phyloP scores from a whole-genome alignment of 805 yeast genomes.

The Starmerella vaccinii region DNA sequence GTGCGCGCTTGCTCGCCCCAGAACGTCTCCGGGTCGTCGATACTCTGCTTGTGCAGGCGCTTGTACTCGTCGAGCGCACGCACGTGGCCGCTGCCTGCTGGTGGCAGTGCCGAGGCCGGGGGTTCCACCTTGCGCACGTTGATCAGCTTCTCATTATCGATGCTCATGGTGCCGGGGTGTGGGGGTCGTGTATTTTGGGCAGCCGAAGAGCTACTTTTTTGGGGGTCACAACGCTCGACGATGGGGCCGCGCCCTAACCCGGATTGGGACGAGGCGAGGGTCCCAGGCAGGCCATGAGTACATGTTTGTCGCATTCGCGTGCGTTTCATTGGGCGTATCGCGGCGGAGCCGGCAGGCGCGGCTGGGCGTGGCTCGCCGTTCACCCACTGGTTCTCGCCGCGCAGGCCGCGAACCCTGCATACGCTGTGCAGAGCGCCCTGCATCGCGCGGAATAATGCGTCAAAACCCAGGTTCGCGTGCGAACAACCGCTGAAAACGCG shows the following conservation, averaged over 20 bases:
- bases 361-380: too few species aligned
- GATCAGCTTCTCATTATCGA: slow-evolving; percentile 27
- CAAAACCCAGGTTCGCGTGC: too few species aligned
- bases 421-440: neutral
- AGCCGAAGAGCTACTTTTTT: neutral
- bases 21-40: slow-evolving; percentile 68
- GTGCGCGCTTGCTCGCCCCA: slow-evolving; percentile 69
- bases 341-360: neutral
- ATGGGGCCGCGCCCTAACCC: slow-evolving; percentile 5
- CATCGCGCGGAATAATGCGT: too few species aligned
- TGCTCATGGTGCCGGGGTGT: slow-evolving; percentile 12
- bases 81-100: slow-evolving; percentile 33
- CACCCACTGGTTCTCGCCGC: too few species aligned
- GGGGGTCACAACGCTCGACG: slow-evolving; percentile 3
- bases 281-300: neutral
- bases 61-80: slow-evolving; percentile 57
- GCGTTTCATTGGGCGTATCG: slow-evolving; percentile 1
- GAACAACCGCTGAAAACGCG: too few species aligned
- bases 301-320: neutral
- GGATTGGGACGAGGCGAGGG: slow-evolving; percentile 3
- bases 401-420: neutral
- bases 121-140: slow-evolving; percentile 25
- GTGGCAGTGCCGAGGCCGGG: slow-evolving; percentile 25
- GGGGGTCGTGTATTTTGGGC: neutral
- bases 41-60: slow-evolving; percentile 59